These are phyloP conservation scores for Polyporus tsugae DNA, from an alignment of 1,284 basidiomycete species.

Conservation along the genomic window DNA sequence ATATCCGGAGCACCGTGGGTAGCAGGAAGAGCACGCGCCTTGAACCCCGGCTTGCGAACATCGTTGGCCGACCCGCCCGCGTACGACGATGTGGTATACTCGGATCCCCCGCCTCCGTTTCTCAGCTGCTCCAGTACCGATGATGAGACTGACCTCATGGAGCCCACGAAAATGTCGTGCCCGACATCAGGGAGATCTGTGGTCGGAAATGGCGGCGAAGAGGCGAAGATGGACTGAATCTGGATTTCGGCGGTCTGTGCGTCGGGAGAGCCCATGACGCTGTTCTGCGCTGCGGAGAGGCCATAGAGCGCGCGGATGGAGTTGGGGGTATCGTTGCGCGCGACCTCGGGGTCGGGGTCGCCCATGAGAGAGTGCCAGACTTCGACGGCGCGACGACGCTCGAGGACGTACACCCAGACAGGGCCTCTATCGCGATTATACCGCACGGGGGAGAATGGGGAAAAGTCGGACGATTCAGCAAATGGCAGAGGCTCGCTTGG, in stretches of 20 bases:
- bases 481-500: conserved; percentile 19
- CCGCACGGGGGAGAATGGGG: not conserved
- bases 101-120: conserved; percentile 44
- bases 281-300: conserved; percentile 61
- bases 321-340: conserved; percentile 61
- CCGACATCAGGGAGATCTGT: conserved; percentile 64
- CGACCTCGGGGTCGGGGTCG: conserved; percentile 62
- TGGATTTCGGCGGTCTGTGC: conserved; percentile 73
- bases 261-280: conserved; percentile 74
- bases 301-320: conserved; percentile 77
- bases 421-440: conserved; percentile 61
- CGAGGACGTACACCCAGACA: conserved; percentile 87
- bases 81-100: conserved; percentile 49
- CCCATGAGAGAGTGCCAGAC: conserved; percentile 81
- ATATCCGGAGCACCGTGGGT: conserved; percentile 71
- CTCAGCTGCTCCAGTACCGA: conserved; percentile 56
- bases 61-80: conserved; percentile 50
- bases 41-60: conserved; percentile 62
- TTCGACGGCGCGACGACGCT: conserved; percentile 78
- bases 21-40: conserved; percentile 74
- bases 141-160: conserved; percentile 56
- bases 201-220: conserved; percentile 78
- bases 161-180: conserved; percentile 45
- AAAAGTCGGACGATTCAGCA: conserved; percentile 14
- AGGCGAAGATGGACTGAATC: conserved; percentile 77